These are phyloP conservation scores for Sporothrix mexicana DNA, from an alignment of 2,329 filamentous ascomycete species.

Conservation along the genomic window DNA sequence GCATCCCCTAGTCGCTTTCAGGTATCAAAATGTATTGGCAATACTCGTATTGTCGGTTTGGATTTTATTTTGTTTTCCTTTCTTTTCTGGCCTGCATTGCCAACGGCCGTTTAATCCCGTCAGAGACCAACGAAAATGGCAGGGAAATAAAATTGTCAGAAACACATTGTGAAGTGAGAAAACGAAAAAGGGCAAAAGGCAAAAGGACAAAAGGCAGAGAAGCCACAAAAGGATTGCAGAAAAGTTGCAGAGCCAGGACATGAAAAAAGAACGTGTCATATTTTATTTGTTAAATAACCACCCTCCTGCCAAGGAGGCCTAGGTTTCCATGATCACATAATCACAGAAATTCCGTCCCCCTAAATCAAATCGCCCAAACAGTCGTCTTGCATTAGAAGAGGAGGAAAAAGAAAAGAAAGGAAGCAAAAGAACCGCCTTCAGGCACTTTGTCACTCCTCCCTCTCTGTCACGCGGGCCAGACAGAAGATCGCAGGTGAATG, in stretches of 20 bases:
- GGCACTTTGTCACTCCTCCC: background rate
- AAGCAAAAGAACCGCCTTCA: background rate
- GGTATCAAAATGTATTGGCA: constrained; percentile 1
- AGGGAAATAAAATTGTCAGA: background rate
- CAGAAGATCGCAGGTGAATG: constrained; percentile 1
- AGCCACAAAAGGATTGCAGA: background rate
- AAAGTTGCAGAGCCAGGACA: background rate
- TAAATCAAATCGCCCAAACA: constrained; percentile 9
- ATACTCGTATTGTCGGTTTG: background rate
- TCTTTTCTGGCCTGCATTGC: too few relatives aligned
- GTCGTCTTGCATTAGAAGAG: constrained; percentile 12
- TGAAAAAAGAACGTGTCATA: constrained; percentile 3
- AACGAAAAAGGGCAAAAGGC: background rate
- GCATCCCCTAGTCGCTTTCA: background rate
- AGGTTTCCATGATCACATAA: background rate
- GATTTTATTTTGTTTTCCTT: background rate
- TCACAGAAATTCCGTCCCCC: too few relatives aligned
- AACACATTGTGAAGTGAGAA: constrained; percentile 3
- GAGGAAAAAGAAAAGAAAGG: background rate
- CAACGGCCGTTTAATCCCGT: background rate
- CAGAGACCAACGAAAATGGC: background rate
- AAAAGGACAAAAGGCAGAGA: background rate
- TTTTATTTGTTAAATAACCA: background rate
- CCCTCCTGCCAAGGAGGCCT: constrained; percentile 12
- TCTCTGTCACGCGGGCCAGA: background rate